A percentile compares a stretch with the other conserved stretches of the same genome.
phyloP scores from a whole-genome alignment of 2,329 filamentous ascomycete genomes.

The Berkeleyomyces basicola region DNA sequence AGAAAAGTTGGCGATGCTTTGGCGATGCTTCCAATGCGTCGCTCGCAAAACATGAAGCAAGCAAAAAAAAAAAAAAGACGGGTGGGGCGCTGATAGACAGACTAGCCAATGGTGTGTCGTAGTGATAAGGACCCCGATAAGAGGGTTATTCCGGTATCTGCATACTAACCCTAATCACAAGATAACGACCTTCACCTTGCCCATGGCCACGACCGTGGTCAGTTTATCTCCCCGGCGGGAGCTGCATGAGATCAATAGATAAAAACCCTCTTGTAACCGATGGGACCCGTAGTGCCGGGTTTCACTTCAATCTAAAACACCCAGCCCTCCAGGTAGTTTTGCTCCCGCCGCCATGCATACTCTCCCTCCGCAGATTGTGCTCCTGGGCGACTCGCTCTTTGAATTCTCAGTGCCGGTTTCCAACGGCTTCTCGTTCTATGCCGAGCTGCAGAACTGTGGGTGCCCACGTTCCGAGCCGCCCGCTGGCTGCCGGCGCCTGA shows the following conservation, averaged over 20 bases:
- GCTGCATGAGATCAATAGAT: no score
- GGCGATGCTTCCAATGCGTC: neutral
- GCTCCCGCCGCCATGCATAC: neutral
- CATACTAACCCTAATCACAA: neutral
- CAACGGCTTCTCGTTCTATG: constrained; percentile 57
- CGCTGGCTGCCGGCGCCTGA: neutral
- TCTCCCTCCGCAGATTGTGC: constrained; percentile 50
- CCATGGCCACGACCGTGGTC: no score
- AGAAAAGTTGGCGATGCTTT: neutral
- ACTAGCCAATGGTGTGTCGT: constrained; percentile 9
- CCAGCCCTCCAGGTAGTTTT: neutral
- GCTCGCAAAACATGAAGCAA: neutral
- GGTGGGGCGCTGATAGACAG: constrained; percentile 2
- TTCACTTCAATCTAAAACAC: neutral
- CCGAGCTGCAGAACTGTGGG: constrained; percentile 52
- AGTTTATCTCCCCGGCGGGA: no score
- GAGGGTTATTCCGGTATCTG: neutral
- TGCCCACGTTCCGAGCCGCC: constrained; percentile 12
- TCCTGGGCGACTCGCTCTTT: constrained; percentile 84
- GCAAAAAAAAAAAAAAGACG: constrained; percentile 12
- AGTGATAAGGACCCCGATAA: neutral
- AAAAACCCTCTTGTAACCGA: no score
- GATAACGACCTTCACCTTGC: neutral
- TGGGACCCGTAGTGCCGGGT: no score
- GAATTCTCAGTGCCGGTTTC: constrained; percentile 46